Evolutionary conservation across 306 rosid genomes (phyloP).

Genomic region (Albizia julibrissin): DNA sequence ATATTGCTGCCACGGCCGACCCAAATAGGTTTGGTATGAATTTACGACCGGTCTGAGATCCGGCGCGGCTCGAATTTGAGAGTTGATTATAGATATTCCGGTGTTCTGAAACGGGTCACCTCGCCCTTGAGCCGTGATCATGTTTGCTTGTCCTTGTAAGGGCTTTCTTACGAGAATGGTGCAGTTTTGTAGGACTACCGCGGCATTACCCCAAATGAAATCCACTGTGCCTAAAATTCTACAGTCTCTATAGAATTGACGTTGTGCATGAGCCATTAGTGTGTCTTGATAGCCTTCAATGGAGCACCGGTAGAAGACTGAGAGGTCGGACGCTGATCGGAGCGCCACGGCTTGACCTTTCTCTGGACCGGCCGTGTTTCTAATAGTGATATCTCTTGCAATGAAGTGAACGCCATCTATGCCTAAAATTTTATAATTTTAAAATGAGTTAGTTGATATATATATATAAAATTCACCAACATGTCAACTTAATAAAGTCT

Average conservation of each 20-base stretch:
- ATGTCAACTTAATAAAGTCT: neutral
- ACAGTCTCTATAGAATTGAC: constrained; percentile 69
- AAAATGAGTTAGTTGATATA: neutral
- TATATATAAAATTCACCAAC: neutral
- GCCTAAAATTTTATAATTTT: constrained; percentile 39
- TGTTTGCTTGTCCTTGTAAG: constrained; percentile 70
- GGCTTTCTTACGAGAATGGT: constrained; percentile 62
- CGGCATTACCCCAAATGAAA: constrained; percentile 88
- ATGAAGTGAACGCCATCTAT: constrained; percentile 72
- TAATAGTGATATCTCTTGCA: constrained; percentile 68
- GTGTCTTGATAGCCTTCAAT: constrained; percentile 89
- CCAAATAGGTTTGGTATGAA: constrained; percentile 54
- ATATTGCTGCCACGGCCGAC: constrained; percentile 82
- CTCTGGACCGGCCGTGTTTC: constrained; percentile 23
- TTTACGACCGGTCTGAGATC: constrained; percentile 54
- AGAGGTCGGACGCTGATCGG: constrained; percentile 79
- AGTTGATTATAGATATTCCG: constrained; percentile 63
- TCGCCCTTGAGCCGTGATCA: constrained; percentile 69
- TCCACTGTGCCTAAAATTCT: constrained; percentile 80
- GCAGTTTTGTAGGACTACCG: constrained; percentile 71
- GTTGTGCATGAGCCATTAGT: constrained; percentile 30
- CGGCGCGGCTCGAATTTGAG: constrained; percentile 55
- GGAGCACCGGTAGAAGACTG: constrained; percentile 71
- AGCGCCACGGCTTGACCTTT: constrained; percentile 30
- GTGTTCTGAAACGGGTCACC: constrained; percentile 57